Conservation (phyloP, 208 protist genomes). For the Kentomonas sorsogonicus region DNA sequence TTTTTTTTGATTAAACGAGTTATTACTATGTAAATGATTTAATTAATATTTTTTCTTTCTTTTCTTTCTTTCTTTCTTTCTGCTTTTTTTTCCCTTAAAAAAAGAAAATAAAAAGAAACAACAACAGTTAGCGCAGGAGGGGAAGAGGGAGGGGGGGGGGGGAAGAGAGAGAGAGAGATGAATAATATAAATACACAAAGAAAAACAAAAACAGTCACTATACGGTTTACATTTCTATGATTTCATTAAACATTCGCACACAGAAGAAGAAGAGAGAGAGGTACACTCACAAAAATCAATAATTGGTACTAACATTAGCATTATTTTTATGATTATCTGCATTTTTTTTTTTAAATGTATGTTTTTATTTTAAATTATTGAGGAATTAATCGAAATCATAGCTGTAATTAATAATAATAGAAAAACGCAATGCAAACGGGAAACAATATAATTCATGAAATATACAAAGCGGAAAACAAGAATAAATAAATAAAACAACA, state of each 20-base stretch:
- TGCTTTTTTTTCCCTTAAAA: conserved; percentile 4
- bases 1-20: too few relatives aligned
- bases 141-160: background rate
- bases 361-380: too few relatives aligned
- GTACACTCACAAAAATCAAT: too few relatives aligned
- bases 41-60: too few relatives aligned
- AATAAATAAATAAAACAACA: conserved; percentile 3
- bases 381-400: background rate
- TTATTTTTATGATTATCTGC: too few relatives aligned
- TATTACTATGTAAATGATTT: too few relatives aligned
- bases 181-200: background rate
- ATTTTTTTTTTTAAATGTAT: too few relatives aligned
- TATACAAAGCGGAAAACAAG: conserved; percentile 1
- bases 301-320: too few relatives aligned
- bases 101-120: conserved; percentile 3
- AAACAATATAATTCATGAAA: background rate
- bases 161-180: background rate
- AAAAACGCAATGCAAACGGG: background rate
- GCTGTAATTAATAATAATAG: background rate
- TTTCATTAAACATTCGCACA: too few relatives aligned
- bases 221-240: too few relatives aligned
- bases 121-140: conserved; percentile 8
- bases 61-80: background rate
- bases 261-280: too few relatives aligned
- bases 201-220: too few relatives aligned